Conservation (phyloP, 2,329 filamentous ascomycete genomes). For the Fusarium beomiforme region DNA sequence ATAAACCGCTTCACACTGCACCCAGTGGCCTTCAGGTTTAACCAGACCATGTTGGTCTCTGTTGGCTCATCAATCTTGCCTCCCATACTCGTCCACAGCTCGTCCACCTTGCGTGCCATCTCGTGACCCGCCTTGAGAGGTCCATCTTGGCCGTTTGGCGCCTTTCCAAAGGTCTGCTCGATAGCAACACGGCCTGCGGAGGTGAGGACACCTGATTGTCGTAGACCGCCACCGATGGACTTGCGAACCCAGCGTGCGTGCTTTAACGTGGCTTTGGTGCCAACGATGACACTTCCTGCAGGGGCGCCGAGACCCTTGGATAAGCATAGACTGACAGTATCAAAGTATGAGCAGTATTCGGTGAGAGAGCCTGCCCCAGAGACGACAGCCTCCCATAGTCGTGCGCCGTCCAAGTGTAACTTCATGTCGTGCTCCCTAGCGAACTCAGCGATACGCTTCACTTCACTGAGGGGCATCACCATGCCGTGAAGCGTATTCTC, state of each 20-base stretch:
- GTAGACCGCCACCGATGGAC: conserved; percentile 77
- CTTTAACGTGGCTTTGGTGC: conserved; percentile 50
- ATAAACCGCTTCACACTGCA: conserved; percentile 52
- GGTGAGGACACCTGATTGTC: conserved; percentile 78
- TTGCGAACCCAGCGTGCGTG: conserved; percentile 66
- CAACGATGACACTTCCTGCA: conserved; percentile 79
- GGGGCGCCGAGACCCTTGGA: conserved; percentile 86
- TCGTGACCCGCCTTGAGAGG: conserved; percentile 69
- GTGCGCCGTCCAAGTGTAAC: conserved; percentile 82
- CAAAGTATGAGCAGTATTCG: conserved; percentile 75
- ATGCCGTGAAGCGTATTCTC: conserved; percentile 88
- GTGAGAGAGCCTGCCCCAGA: conserved; percentile 73
- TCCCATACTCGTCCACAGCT: conserved; percentile 75
- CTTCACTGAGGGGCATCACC: conserved; percentile 80
- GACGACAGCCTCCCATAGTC: conserved; percentile 83
- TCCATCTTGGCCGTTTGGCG: conserved; percentile 58
- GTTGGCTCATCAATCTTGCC: conserved; percentile 75
- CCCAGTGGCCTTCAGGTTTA: conserved; percentile 74
- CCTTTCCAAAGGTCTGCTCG: conserved; percentile 55
- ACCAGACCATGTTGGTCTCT: conserved; percentile 94
- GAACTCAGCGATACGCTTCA: conserved; percentile 75
- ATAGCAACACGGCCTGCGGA: conserved; percentile 77
- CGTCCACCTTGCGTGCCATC: conserved; percentile 71
- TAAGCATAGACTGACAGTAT: conserved; percentile 82
- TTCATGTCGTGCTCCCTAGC: conserved; percentile 71